Evolutionary conservation across 805 yeast genomes (phyloP).

Genomic region (Nakazawaea ernobii): DNA sequence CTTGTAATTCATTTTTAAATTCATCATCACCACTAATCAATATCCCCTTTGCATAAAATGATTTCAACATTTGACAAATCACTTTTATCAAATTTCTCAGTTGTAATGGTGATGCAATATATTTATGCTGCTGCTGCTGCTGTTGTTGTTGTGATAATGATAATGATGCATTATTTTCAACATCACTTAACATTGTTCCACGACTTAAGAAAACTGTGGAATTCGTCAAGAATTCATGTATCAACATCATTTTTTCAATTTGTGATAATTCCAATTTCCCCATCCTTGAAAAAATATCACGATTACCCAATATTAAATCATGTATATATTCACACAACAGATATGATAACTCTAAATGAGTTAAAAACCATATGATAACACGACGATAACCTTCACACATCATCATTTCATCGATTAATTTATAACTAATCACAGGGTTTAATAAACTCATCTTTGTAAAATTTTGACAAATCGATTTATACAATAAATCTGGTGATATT

Average conservation of each 20-base stretch:
- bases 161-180: too few species aligned
- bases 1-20: conserved; percentile 53
- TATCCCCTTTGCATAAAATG: conserved; percentile 39
- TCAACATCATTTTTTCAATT: conserved; percentile 57
- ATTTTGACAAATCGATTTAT: conserved; percentile 36
- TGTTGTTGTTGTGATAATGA: conserved; percentile 1
- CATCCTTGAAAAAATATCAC: conserved; percentile 58
- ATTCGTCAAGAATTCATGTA: conserved; percentile 66
- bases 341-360: conserved; percentile 54
- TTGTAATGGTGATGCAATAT: conserved; percentile 25
- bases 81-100: conserved; percentile 40
- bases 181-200: conserved; percentile 18
- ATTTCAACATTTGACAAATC: conserved; percentile 58
- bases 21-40: conserved; percentile 43
- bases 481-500: conserved; percentile 46
- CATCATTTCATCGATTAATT: conserved; percentile 62
- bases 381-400: conserved; percentile 64
- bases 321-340: conserved; percentile 56
- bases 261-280: conserved; percentile 51
- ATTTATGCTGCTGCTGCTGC: conserved; percentile 16
- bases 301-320: conserved; percentile 49
- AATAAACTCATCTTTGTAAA: conserved; percentile 47
- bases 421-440: conserved; percentile 48
- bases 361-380: conserved; percentile 59
- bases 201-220: conserved; percentile 38